A percentile compares a stretch with the other conserved stretches of the same genome.
phyloP scores from a whole-genome alignment of 768 basidiomycete genomes.

The Lactifluus hygrophoroides region DNA sequence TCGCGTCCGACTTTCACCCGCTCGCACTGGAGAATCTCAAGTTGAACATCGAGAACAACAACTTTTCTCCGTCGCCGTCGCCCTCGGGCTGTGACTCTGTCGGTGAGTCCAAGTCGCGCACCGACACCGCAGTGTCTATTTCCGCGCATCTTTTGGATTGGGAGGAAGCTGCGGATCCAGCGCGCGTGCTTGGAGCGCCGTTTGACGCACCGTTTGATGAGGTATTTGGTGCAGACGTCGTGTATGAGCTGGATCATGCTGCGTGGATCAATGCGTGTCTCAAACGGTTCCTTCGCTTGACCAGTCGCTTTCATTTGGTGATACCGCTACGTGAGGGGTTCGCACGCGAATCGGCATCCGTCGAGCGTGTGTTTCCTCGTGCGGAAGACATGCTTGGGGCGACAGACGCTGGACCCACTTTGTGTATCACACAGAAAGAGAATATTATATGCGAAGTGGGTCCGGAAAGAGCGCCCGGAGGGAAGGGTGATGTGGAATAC shows the following conservation, averaged over 20 bases:
- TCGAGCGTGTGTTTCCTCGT: slow-evolving; percentile 48
- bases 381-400: slow-evolving; percentile 4
- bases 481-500: slow-evolving; percentile 53
- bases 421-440: slow-evolving; percentile 49
- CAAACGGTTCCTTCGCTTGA: slow-evolving; percentile 28
- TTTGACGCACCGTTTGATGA: slow-evolving; percentile 37
- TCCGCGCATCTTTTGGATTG: slow-evolving; percentile 32
- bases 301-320: slow-evolving; percentile 57
- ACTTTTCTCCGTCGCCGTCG: slow-evolving; percentile 12
- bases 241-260: slow-evolving; percentile 45
- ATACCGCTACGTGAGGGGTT: slow-evolving; percentile 70
- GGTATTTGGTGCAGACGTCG: slow-evolving; percentile 45
- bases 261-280: slow-evolving; percentile 40
- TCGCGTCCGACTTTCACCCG: slow-evolving; percentile 44
- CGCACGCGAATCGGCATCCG: slow-evolving; percentile 43
- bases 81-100: too few relatives aligned
- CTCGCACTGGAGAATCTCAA: slow-evolving; percentile 40
- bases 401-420: slow-evolving; percentile 5
- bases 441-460: slow-evolving; percentile 44
- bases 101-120: too few relatives aligned
- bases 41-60: slow-evolving; percentile 35
- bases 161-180: slow-evolving; percentile 25
- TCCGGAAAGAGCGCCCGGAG: slow-evolving; percentile 23
- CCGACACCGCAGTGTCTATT: slow-evolving; percentile 18
- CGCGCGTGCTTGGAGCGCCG: slow-evolving; percentile 6